phyloP scores from a whole-genome alignment of 805 yeast species.

The Pichia membranifaciens region DNA sequence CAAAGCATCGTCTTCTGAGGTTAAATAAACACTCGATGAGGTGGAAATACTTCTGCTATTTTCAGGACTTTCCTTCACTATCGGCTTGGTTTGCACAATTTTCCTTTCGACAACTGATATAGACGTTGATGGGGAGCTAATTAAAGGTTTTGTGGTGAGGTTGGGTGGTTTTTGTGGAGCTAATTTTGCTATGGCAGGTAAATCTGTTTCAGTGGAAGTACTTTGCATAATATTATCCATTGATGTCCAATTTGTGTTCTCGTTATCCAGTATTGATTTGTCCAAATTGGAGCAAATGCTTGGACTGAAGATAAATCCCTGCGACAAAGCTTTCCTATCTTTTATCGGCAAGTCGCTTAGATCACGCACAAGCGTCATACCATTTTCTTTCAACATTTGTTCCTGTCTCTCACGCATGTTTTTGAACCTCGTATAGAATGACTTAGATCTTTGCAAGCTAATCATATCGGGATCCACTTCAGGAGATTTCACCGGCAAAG shows the following conservation, averaged over 20 bases:
- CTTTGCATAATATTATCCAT: background rate
- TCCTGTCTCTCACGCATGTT: slow-evolving; percentile 19
- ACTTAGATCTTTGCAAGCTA: slow-evolving; percentile 10
- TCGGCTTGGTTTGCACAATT: background rate
- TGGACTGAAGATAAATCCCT: slow-evolving; percentile 20
- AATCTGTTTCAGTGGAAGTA: background rate
- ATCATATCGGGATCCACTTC: background rate
- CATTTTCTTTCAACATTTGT: slow-evolving; percentile 15
- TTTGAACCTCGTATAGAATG: slow-evolving; percentile 17
- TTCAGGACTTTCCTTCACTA: background rate
- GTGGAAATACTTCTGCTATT: background rate
- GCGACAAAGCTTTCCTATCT: slow-evolving; percentile 5
- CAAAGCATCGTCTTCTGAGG: slow-evolving; percentile 6
- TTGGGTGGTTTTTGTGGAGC: background rate
- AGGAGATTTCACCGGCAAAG: background rate
- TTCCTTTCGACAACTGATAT: slow-evolving; percentile 2
- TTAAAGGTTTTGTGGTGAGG: background rate
- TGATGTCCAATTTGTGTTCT: slow-evolving; percentile 8
- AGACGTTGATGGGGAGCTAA: background rate
- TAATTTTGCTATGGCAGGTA: background rate
- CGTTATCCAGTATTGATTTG: background rate
- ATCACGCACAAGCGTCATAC: slow-evolving; percentile 21
- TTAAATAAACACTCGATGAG: slow-evolving; percentile 13
- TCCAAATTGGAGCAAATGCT: slow-evolving; percentile 19
- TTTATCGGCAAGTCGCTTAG: slow-evolving; percentile 7